Base-by-base conservation (phyloP, 1,139 yeast genomes). In the Debaryomyces sp. region DNA sequence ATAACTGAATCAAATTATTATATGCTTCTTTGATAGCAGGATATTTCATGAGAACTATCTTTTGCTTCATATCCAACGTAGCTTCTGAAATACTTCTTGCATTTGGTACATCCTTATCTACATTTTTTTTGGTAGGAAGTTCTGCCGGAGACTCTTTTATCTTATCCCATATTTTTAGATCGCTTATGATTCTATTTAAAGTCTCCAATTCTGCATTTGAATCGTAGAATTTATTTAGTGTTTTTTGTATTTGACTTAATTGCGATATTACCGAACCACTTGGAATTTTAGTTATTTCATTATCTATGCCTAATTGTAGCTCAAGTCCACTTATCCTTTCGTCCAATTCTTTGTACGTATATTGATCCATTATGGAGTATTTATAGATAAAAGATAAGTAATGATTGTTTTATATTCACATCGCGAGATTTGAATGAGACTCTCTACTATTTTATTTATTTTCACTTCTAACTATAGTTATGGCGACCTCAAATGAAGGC, bases 131-230 rank as follows among this genome's bases (percentile, higher is more conserved):
- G 47, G 13, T 21, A 22, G 42, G 22, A 39, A 49, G 9, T 45
- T 35, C 26, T 21, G 7, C 30, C 23, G 46, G 43, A 6, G 47
- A 12, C 5, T 44, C 44, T 22, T 50, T 45, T 9, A 50, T 32
- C 35, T 47, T 48, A 17, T 54, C 46, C 62, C 62, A 59, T 21
- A 59, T 32, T 32, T 51, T 49, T 13, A 63, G 52, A 12, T 62
- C 61, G 2, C 48, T 46, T 6, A 61, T 48, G n/a, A 68, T 53
- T n/a, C 52, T 50, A 38, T 61, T 58, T 26, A 68, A 49, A 23
- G 55, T 51, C 2, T 46, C 52, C 24, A 68, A 54, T 46, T 68
- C 72, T 4, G 60, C 52, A 48, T 66, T 55, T 3, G 51, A 45
- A 8, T 50, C 42, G 47, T 63, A 66, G 2, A 65, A 44, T 21